Base-by-base conservation (phyloP, 495 filamentous ascomycete species). In the Hypoxylon fragiforme region DNA sequence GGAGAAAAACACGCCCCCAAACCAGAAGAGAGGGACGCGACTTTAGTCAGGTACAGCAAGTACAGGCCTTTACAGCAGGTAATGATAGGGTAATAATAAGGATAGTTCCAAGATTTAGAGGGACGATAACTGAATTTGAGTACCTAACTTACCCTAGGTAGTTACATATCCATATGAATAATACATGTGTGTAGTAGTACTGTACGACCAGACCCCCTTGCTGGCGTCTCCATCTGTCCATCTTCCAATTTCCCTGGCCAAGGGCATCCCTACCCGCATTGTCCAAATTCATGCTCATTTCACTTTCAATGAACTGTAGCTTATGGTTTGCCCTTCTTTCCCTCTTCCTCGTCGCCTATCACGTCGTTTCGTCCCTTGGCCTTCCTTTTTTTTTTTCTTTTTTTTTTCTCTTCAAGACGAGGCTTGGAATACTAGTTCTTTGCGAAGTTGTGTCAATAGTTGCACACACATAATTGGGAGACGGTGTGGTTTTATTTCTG, bases 241-340 rank as follows among this genome's bases (percentile, higher is more conserved):
- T 62, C 53, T 58, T 57, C 49, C 50, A 63, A 63, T 63, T 63
- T 63, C 59, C 59, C 59, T 46, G 24, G 31, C 32, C 54, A 58
- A 58, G 59, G 53, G 13, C 20, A 57, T 58, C 59, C 59, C 54
- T 62, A 62, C 52, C 41, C 41, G 40, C 46, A 45, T n/a, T 26
- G 35, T 45, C 50, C 51, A 42, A 52, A 56, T 52, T 44, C 45
- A 56, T 49, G 43, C 43, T 58, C 52, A 48, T 51, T 54, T 61
- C 51, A 55, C 45, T 60, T 46, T 34, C 34, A 31, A 13, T 19
- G 24, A 28, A 28, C 24, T 28, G 24, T 9, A 28, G 42, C 24
- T 31, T 43, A 32, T 45, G 41, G 28, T 50, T 51, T 44, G 24
- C 45, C 38, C 31, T 38, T 45, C 35, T 38, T 38, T 48, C 58